Evolutionary conservation across 2,329 filamentous ascomycete species (phyloP).

Genomic region (Arthrinium puccinioides): DNA sequence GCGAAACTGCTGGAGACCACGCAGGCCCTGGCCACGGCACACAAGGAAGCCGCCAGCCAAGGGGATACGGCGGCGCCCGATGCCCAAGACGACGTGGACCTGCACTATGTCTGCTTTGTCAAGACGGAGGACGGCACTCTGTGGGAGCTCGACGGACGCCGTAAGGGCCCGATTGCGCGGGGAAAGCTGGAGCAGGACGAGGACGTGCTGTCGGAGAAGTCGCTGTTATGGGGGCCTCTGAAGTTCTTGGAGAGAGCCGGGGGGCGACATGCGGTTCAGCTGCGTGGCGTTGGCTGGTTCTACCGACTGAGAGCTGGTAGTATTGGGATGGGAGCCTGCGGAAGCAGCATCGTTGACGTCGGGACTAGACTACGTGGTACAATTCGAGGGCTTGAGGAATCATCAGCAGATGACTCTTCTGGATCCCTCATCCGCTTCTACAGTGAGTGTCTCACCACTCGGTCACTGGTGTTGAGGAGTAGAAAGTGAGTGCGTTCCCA

Average conservation of each 20-base stretch:
- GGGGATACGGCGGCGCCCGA: conserved; percentile 75
- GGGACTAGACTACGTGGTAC: no score
- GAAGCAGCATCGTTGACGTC: no score
- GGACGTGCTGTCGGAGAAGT: conserved; percentile 69
- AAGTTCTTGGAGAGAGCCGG: conserved; percentile 50
- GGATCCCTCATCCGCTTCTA: no score
- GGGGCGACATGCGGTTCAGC: conserved; percentile 50
- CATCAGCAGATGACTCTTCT: no score
- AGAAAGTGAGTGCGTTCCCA: no score
- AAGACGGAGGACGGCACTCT: conserved; percentile 59
- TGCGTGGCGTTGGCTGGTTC: conserved; percentile 48
- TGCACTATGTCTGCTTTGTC: conserved; percentile 95
- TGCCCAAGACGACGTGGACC: conserved; percentile 75
- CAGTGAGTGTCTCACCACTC: no score
- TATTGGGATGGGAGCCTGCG: no score
- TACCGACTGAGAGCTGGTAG: no score
- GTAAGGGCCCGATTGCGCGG: conserved; percentile 48
- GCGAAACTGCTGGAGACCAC: conserved; percentile 72
- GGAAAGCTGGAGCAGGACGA: conserved; percentile 52
- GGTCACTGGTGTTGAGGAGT: no score
- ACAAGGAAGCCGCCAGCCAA: conserved; percentile 65
- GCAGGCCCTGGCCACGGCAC: conserved; percentile 66
- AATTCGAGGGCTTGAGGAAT: no score
- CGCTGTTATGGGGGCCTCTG: conserved; percentile 60
- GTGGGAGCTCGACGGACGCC: conserved; percentile 54